Evolutionary conservation across 2,329 filamentous ascomycete species (phyloP).

Genomic region (Alternaria novae-zelandiae): DNA sequence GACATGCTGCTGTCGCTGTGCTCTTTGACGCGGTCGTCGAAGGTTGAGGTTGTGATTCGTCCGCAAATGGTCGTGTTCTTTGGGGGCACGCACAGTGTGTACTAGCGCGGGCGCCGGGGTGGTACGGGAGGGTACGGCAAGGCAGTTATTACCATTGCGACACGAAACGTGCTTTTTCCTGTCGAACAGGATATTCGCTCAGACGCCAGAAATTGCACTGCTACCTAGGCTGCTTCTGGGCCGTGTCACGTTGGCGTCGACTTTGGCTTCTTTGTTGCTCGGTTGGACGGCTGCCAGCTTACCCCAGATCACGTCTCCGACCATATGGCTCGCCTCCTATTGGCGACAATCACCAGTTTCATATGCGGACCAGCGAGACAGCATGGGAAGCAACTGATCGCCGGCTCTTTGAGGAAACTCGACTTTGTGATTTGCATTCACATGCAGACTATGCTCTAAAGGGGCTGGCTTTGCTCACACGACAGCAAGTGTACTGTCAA

Average conservation of each 20-base stretch:
- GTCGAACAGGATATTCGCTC: background rate
- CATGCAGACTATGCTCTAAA: background rate
- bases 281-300: background rate
- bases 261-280: background rate
- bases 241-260: background rate
- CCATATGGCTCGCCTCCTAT: constrained; percentile 4
- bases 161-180: constrained; percentile 11
- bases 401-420: background rate
- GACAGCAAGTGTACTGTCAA: background rate
- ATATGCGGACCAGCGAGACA: constrained; percentile 2
- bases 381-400: background rate
- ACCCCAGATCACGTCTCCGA: background rate
- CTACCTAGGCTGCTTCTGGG: constrained; percentile 1
- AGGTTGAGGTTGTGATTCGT: constrained; percentile 25
- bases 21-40: constrained; percentile 16
- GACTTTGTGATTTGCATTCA: background rate
- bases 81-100: constrained; percentile 5
- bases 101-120: constrained; percentile 16
- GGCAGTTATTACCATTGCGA: constrained; percentile 4
- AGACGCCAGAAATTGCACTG: background rate
- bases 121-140: constrained; percentile 13
- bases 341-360: constrained; percentile 5
- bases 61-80: constrained; percentile 14
- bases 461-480: background rate
- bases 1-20: constrained; percentile 34